These are phyloP conservation scores for Carallia pectinifolia DNA, from an alignment of 345 rosid species.

Conservation along the genomic window DNA sequence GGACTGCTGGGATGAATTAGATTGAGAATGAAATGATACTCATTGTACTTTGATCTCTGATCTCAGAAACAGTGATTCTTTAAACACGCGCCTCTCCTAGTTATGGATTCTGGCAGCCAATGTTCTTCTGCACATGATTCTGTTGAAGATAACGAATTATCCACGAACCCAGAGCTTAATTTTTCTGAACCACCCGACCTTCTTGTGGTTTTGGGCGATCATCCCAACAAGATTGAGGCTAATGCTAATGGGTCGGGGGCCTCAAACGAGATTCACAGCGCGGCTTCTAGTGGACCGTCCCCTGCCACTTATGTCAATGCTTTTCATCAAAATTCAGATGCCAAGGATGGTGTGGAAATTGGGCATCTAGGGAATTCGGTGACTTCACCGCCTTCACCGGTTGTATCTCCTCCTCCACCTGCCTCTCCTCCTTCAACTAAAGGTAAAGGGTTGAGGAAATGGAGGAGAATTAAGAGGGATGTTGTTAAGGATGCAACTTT, in stretches of 20 bases:
- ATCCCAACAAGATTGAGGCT: conserved; percentile 18
- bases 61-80: conserved; percentile 12
- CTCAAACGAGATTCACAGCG: conserved; percentile 24
- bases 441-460: conserved; percentile 76
- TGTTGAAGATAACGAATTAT: conserved; percentile 50
- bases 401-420: not conserved
- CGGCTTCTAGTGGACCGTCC: conserved; percentile 15
- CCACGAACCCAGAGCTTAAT: not conserved
- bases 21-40: conserved; percentile 50
- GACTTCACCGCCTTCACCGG: conserved; percentile 15
- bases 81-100: conserved; percentile 1
- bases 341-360: conserved; percentile 19
- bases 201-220: conserved; percentile 1
- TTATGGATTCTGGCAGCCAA: conserved; percentile 48
- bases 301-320: conserved; percentile 7
- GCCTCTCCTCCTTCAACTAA: conserved; percentile 38
- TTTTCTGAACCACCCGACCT: not conserved
- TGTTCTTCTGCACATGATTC: conserved; percentile 41
- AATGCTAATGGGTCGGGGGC: conserved; percentile 45
- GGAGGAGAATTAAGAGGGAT: conserved; percentile 76
- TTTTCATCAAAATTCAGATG: conserved; percentile 12
- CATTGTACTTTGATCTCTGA: conserved; percentile 53
- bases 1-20: no score
- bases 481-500: conserved; percentile 46
- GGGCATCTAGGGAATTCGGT: conserved; percentile 16